Evolutionary conservation across 2,329 filamentous ascomycete genomes (phyloP), one percentile per base, ranked within the genome.

Genomic region (Aureobasidium sp.): DNA sequence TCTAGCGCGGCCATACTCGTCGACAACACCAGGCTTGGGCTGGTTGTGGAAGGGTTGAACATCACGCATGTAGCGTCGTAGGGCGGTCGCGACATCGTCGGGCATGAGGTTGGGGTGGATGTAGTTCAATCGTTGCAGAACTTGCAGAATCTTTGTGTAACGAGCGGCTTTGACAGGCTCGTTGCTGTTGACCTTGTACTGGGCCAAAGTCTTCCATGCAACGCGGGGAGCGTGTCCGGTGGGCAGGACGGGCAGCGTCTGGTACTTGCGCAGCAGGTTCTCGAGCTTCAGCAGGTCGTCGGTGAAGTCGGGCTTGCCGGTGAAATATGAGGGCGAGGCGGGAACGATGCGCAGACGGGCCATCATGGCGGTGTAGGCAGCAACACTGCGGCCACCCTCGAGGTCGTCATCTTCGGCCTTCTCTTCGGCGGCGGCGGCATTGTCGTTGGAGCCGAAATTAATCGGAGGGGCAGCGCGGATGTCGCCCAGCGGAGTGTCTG

Each of bases 301-400:
- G 76, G 88, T 94, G 80, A 96, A 97, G 61, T 83, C 81, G 1
- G 92, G 89, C 64, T 87, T 87, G 58, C 88, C 88, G 58, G 91
- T 92, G 79, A 97, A 99, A 78, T 99, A 99, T n/a, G 93, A 94
- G 2, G 90, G 87, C 39, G 92, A 96, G 29, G 83, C 82, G 22
- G 94, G 94, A 39, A 97, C 79, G 25, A 95, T 80, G 67, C 94
- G 90, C 59, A 89, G 68, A 27, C 68, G 72, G 51, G 67, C 64
- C 45, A 79, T 68, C 3, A 72, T 48, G 29, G 63, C 64, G 17
- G 63, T 48, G 41, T 62, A 62, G 42, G 64, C 62, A 36, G 61
- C 57, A 14, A 61, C 61, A 27, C 63, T 53, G n/a, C 29, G 39
- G 47, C 42, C 45, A 41, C 55, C 57, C 7, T 60, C 57, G 9